Evolutionary conservation across 2,329 filamentous ascomycete species (phyloP), one percentile per base, ranked within the genome.

Genomic region (Neoascochyta sp.): DNA sequence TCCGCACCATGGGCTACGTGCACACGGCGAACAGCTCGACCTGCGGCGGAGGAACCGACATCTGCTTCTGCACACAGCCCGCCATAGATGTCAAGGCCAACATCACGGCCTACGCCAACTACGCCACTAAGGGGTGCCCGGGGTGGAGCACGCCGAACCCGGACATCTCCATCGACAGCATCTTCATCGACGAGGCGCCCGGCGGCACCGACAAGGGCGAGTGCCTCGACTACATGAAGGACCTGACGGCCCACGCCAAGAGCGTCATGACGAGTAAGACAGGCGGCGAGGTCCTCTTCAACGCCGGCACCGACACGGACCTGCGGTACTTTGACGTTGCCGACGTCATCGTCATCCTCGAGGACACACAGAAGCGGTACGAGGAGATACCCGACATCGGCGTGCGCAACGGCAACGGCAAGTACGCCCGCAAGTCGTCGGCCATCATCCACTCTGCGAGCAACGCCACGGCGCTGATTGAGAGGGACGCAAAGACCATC

Each of bases 141-240:
- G 35, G 35, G 3, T 38, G 35, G 35, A 33, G 30, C 11, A 33
- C 30, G 8, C 4, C 10, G 8, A 27, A 33, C 11, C 29, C 30
- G 5, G 30, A 38, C 6, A 38, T 38, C 3, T 27, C 29, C 14
- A 38, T 38, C 30, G 17, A 38, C 20, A 38, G 35, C 21, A 27
- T 38, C 19, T 38, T 38, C 23, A 34, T 38, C 21, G 35, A 38
- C 4, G 35, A 38, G 20, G 27, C 35, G 9, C 35, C 35, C 2
- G 35, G 30, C 9, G 35, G 30, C 9, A 4, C 33, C 23, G 35
- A 38, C 17, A 27, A 17, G 7, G 30, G 30, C 10, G 20, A 13
- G 7, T 38, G 35, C 14, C 26, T 33, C 23, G 22, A 20, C 27
- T 38, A 34, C 24, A 38, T 38, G 35, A 27, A 29, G 3, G 35